A percentile compares a stretch with the other conserved stretches of the same genome.
These are phyloP conservation scores for Pneumocystis wakefieldiae DNA, from an alignment of 1,139 yeast genomes.

Conservation along the genomic window DNA sequence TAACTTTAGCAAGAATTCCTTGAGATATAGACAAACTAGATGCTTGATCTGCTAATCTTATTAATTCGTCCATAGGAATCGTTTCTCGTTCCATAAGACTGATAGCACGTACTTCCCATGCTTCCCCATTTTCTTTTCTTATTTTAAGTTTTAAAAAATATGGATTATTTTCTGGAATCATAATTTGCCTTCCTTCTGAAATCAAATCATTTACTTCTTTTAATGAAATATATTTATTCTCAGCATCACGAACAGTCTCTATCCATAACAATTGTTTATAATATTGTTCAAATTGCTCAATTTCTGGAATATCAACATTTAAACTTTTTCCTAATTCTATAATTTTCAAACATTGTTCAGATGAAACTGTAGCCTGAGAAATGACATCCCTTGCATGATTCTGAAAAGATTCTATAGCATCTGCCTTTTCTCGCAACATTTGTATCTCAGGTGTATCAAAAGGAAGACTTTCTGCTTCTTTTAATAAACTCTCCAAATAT, in stretches of 20 bases:
- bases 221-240: slow-evolving; percentile 21
- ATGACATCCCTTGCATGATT: slow-evolving; percentile 31
- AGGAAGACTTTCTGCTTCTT: slow-evolving; percentile 35
- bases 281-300: slow-evolving; percentile 35
- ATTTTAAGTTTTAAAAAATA: slow-evolving; percentile 9
- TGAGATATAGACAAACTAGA: slow-evolving; percentile 2
- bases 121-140: slow-evolving; percentile 15
- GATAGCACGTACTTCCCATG: slow-evolving; percentile 16
- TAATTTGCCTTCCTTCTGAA: slow-evolving; percentile 25
- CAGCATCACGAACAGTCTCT: slow-evolving; percentile 15
- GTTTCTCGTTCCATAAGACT: slow-evolving; percentile 11
- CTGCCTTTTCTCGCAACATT: slow-evolving; percentile 40
- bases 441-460: slow-evolving; percentile 46
- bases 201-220: slow-evolving; percentile 29
- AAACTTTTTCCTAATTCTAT: slow-evolving; percentile 40
- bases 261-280: slow-evolving; percentile 39
- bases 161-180: slow-evolving; percentile 22
- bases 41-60: slow-evolving; percentile 4
- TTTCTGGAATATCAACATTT: slow-evolving; percentile 42
- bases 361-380: slow-evolving; percentile 13
- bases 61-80: slow-evolving; percentile 7
- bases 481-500: slow-evolving; percentile 29
- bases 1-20: slow-evolving; percentile 5
- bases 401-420: slow-evolving; percentile 42
- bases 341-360: slow-evolving; percentile 23